These are phyloP conservation scores for Russula dissimulans DNA, from an alignment of 768 basidiomycete genomes.

Conservation along the genomic window DNA sequence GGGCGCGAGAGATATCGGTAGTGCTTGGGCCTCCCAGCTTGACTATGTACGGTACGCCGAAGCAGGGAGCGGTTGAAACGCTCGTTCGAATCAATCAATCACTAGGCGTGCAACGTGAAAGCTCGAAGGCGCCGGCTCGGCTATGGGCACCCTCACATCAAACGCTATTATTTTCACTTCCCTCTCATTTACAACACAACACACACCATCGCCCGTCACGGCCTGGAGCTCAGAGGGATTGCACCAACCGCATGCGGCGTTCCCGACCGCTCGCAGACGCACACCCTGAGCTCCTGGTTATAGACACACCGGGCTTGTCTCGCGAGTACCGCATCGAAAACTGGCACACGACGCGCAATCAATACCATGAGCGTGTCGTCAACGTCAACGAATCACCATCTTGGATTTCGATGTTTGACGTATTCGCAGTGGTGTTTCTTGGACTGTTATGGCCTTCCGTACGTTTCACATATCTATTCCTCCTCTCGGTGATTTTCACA, in stretches of 20 bases:
- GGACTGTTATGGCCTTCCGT: constrained; percentile 23
- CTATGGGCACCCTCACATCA: too few species aligned
- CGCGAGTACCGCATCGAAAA: constrained; percentile 56
- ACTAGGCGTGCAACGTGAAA: too few species aligned
- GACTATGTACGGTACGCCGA: background rate
- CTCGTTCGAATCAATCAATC: background rate
- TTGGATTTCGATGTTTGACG: constrained; percentile 32
- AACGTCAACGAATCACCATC: constrained; percentile 21
- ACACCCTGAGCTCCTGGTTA: constrained; percentile 45
- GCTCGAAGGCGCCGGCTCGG: too few species aligned
- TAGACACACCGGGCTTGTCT: constrained; percentile 35
- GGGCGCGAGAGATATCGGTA: background rate
- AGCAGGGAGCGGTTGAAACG: background rate
- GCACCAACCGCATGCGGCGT: constrained; percentile 28
- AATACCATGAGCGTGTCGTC: constrained; percentile 27
- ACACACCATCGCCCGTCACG: background rate
- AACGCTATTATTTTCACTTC: too few species aligned
- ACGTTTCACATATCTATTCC: constrained; percentile 23
- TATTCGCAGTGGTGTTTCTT: constrained; percentile 23
- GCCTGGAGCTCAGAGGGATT: constrained; percentile 2
- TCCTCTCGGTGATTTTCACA: background rate
- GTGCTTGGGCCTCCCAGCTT: constrained; percentile 5
- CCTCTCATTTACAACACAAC: constrained; percentile 27
- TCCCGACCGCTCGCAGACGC: constrained; percentile 30
- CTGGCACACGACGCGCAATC: constrained; percentile 37